Evolutionary conservation across 352 stramenopile genomes (phyloP).

Genomic region (Pythium phragmitis): DNA sequence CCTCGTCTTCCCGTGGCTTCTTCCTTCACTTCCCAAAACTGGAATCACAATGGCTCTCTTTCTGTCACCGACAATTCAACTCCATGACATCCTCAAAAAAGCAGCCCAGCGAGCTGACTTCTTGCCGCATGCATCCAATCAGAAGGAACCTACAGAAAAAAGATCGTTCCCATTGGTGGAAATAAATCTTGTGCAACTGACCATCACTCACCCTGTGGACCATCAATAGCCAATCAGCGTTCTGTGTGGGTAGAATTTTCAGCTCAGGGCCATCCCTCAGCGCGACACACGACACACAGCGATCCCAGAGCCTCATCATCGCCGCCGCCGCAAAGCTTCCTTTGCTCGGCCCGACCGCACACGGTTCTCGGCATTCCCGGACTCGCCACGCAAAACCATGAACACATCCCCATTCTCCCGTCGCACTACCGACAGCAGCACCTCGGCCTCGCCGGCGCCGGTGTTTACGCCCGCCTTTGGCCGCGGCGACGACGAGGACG

Average conservation of each 20-base stretch:
- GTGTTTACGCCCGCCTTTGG: slow-evolving; percentile 27
- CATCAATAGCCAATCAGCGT: slow-evolving; percentile 34
- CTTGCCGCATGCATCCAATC: slow-evolving; percentile 25
- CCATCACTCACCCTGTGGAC: slow-evolving; percentile 29
- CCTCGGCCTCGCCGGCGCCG: not conserved
- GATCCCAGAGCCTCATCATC: slow-evolving; percentile 13
- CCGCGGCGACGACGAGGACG: slow-evolving; percentile 1
- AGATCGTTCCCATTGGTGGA: slow-evolving; percentile 19
- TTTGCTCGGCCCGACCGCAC: not conserved
- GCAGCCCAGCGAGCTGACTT: slow-evolving; percentile 11
- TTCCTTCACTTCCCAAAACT: not conserved
- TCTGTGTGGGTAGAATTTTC: slow-evolving; percentile 35
- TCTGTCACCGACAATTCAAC: not conserved
- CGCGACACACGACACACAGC: slow-evolving; percentile 3
- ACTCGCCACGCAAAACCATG: slow-evolving; percentile 16
- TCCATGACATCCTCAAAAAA: slow-evolving; percentile 6
- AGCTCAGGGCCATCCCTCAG: not conserved
- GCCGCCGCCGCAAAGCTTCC: not conserved
- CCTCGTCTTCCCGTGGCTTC: too few species aligned
- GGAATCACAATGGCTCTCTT: not conserved
- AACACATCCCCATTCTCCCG: slow-evolving; percentile 17
- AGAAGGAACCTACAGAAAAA: slow-evolving; percentile 7
- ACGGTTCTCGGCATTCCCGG: slow-evolving; percentile 17
- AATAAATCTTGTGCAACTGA: slow-evolving; percentile 17
- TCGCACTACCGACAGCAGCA: slow-evolving; percentile 2